Percentiles rank a stretch among this genome's conserved stretches.
These are phyloP conservation scores for Candida germanica DNA, from an alignment of 805 yeast species.

Conservation along the genomic window DNA sequence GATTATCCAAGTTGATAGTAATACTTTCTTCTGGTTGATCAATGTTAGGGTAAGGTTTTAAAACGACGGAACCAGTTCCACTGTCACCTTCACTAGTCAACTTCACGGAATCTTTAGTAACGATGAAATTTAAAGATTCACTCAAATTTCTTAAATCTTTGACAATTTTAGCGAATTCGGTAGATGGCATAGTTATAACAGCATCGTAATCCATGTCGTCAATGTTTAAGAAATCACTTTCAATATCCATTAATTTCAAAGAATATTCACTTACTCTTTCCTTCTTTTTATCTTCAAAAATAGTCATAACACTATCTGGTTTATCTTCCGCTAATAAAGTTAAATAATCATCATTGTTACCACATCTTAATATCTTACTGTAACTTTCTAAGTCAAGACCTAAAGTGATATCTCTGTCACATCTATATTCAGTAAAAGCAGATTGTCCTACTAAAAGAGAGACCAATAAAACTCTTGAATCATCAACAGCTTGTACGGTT, in stretches of 20 bases:
- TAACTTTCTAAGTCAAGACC: conserved; percentile 90
- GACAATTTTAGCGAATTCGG: conserved; percentile 84
- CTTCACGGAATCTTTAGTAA: conserved; percentile 88
- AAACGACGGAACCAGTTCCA: conserved; percentile 81
- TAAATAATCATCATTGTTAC: conserved; percentile 83
- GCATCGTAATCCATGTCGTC: conserved; percentile 93
- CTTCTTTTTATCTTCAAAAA: conserved; percentile 87
- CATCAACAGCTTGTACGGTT: conserved; percentile 96
- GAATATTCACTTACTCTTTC: conserved; percentile 91
- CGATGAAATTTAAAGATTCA: conserved; percentile 81
- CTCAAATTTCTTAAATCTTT: conserved; percentile 84
- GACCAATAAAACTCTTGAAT: conserved; percentile 90
- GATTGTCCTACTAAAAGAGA: conserved; percentile 83
- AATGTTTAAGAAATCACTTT: conserved; percentile 87
- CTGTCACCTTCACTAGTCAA: conserved; percentile 89
- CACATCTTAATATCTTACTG: conserved; percentile 85
- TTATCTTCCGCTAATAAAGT: conserved; percentile 87
- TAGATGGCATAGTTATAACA: conserved; percentile 79
- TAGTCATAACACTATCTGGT: conserved; percentile 74
- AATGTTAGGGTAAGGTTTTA: conserved; percentile 80
- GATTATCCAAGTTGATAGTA: conserved; percentile 74
- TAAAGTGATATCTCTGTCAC: conserved; percentile 88
- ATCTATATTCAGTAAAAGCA: conserved; percentile 88
- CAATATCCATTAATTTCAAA: conserved; percentile 92
- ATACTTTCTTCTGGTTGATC: conserved; percentile 77